Evolutionary conservation across 345 rosid genomes (phyloP), one percentile per base, ranked within the genome.

Genomic region (Diplotaxis tenuifolia): DNA sequence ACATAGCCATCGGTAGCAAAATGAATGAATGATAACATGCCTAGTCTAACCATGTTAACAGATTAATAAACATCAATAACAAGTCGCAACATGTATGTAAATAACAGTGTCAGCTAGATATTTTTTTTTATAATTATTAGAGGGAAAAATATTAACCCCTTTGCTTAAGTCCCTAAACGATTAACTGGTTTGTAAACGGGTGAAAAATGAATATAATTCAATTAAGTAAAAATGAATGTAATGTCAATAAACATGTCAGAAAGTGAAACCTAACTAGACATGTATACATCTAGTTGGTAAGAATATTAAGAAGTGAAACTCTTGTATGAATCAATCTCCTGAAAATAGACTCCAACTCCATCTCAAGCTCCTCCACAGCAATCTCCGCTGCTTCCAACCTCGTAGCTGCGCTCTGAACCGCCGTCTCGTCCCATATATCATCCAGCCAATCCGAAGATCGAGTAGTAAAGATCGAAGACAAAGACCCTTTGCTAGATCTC

Each of bases 241-340:
- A 25, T 40, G 25, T 20, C 10, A 40, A 64, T 10, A 54, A 70
- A 18, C 65, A 38, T 40, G 73, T 57, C 27, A 6, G 5, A 36
- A 28, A 28, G 29, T 45, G 9, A 45, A 59, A 58, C 31, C 36
- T 34, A 72, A 19, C 12, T 25, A 19, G 23, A 59, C 40, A 40
- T 29, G 34, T 2, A 60, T 28, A 67, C 8, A 66, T 10, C 57
- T 84, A 88, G 67, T 62, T 80, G 31, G 84, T 85, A 23, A 85
- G 91, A 77, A 90, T 85, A 75, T 90, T 93, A 2, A 87, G 89
- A 76, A 90, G 96, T 20, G 85, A 83, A 78, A 83, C 95, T 81
- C 98, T 83, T 31, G 98, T 88, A 58, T 87, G 93, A 64, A 92
- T 92, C 81, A 90, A 72, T 16, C 93, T 80, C 75, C 96, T 73